Evolutionary conservation across 495 filamentous ascomycete species (phyloP), one percentile per base, ranked within the genome.

Genomic region (Annulohypoxylon stygium): DNA sequence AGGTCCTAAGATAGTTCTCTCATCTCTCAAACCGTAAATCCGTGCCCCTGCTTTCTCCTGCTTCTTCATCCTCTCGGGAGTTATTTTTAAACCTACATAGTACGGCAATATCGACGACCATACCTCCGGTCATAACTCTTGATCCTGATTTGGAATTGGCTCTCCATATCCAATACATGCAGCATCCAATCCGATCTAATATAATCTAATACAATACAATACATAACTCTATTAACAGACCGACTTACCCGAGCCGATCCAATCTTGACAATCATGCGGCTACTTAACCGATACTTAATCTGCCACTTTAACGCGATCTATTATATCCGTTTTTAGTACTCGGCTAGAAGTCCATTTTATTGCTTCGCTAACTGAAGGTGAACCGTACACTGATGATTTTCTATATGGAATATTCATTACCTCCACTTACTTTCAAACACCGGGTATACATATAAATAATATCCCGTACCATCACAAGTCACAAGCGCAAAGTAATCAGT

Each of bases 41-140:
- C 47, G 65, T 34, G 5, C 25, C 12, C 62, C 25, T 54, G 48
- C 23, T 54, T 36, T 4, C 9, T 37, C 48, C 63, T 18, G 14
- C 23, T 43, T 10, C 30, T 34, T 12, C 23, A 66, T 25, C 23
- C 37, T 48, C 16, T 73, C 71, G 71, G 71, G 60, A 69, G 43
- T 74, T 69, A 74, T 74, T 74, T 74, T 74, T 74, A 64, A 63
- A 70, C 71, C 67, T 74, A 70, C 57, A 30, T 3, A 30, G 30
- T 30, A 30, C 30, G 26, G 30, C 51, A 57, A 34, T 57, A 33
- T 26, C 26, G 20, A 33, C 20, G 34, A 16, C 18, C 34, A 37
- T 57, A 57, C 26, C 26, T 18, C 18, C 37, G 39, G 39, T n/a
- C 7, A 30, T 26, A 45, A 62, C 37, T 41, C 20, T 23, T 23